Evolutionary conservation across 495 filamentous ascomycete species (phyloP), one percentile per base, ranked within the genome.

Genomic region (Penicillium ochrochloron): DNA sequence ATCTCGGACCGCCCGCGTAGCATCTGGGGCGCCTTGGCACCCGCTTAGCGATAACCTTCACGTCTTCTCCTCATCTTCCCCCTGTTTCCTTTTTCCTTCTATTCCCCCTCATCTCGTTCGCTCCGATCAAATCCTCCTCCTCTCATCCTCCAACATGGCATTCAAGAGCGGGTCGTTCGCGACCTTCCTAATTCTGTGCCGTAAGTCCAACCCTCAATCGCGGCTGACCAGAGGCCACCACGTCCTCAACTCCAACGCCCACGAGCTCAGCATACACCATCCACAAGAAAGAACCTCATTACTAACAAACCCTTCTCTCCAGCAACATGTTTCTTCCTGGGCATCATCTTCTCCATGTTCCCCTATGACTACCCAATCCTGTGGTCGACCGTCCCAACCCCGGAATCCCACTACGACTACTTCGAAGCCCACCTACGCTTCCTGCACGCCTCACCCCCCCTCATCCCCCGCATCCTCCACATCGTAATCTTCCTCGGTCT

Each of bases 331-430:
- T 99, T 99, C 87, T 95, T 96, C 87, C 90, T 99, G 61, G 95
- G 95, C 69, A 95, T 98, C 74, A 90, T 99, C 79, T 99, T 98
- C 89, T 92, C 93, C 75, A 86, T 89, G 68, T 96, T 97, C 80
- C 92, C 96, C 62, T 98, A 97, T 84, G 95, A 99, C 86, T 97
- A 94, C 83, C 92, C 94, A 55, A 90, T 97, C 62, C 92, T 99
- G 39, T 99, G 95, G 95, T 89, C 91, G 35, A 85, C 86, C 7
- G 80, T 82, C 52, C 82, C 84, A 0, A 86, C 89, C 39, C 81
- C 86, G 11, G 66, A 79, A 17, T 74, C 83, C n/a, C 92, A 90
- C 84, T 91, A 88, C 74, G 84, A 89, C 75, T 86, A 90, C 72
- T 84, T 97, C 35, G 94, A 98, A 79, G 83, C 84, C 19, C 95